Conservation (phyloP, 148 eudicot genomes). For the Chenopodium berlandieri region DNA sequence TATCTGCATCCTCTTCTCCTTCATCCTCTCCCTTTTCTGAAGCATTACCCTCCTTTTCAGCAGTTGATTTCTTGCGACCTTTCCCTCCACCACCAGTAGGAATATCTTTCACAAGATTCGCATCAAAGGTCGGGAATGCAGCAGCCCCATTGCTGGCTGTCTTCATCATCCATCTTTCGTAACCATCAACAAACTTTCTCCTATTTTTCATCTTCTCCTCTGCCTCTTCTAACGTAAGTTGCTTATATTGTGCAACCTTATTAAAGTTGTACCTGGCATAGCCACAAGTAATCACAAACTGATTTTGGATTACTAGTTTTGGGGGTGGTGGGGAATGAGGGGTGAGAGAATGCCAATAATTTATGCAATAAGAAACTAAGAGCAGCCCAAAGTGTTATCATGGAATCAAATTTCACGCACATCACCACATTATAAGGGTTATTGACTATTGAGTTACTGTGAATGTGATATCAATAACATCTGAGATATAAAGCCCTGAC, state of each 20-base stretch:
- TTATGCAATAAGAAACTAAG: background rate
- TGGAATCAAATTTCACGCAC: background rate
- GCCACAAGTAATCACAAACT: background rate
- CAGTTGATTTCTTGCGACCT: conserved; percentile 66
- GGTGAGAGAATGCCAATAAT: background rate
- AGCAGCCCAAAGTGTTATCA: background rate
- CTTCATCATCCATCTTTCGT: conserved; percentile 98
- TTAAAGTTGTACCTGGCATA: conserved; percentile 85
- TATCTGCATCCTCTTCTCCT: conserved; percentile 70
- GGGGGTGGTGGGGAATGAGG: background rate
- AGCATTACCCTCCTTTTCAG: conserved; percentile 64
- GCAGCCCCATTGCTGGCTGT: conserved; percentile 88
- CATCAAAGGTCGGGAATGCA: conserved; percentile 70
- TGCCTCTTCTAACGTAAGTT: conserved; percentile 95
- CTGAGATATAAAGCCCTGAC: background rate
- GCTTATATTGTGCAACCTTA: conserved; percentile 95
- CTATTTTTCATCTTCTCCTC: conserved; percentile 97
- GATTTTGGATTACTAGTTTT: background rate
- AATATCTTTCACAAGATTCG: conserved; percentile 51
- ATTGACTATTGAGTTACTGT: background rate
- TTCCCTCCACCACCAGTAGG: conserved; percentile 47
- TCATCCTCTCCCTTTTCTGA: conserved; percentile 88
- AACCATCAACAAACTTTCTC: conserved; percentile 89
- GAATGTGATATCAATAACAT: background rate
- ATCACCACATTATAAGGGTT: background rate